phyloP scores from a whole-genome alignment of 768 basidiomycete species.

The button mushroom (Agaricus bisporus) region DNA sequence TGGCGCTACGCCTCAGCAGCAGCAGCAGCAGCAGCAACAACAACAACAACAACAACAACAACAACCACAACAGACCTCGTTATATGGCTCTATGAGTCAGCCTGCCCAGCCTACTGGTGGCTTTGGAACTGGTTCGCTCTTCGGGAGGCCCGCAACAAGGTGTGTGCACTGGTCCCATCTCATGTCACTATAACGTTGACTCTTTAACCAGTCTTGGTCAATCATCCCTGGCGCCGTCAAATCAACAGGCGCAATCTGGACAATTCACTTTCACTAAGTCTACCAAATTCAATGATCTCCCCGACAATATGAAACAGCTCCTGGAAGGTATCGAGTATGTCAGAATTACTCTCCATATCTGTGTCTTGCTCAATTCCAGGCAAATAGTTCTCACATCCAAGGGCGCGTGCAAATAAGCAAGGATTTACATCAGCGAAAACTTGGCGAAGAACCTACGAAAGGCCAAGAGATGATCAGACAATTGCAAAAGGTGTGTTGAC shows the following conservation, averaged over 20 bases:
- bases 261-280: slow-evolving; percentile 37
- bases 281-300: slow-evolving; percentile 81
- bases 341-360: background rate
- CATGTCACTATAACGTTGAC: background rate
- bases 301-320: slow-evolving; percentile 57
- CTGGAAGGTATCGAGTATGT: slow-evolving; percentile 71
- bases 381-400: slow-evolving; percentile 58
- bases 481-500: slow-evolving; percentile 52
- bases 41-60: slow-evolving; percentile 19
- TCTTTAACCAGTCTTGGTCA: background rate
- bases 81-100: slow-evolving; percentile 24
- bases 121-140: slow-evolving; percentile 12
- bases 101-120: slow-evolving; percentile 9
- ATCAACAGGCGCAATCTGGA: slow-evolving; percentile 20
- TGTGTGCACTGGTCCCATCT: background rate
- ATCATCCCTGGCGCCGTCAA: background rate
- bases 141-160: slow-evolving; percentile 12
- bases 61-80: slow-evolving; percentile 20
- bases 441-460: slow-evolving; percentile 69
- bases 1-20: slow-evolving; percentile 8
- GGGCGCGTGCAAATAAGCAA: slow-evolving; percentile 77
- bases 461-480: slow-evolving; percentile 63
- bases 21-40: slow-evolving; percentile 21
- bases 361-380: slow-evolving; percentile 7
- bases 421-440: slow-evolving; percentile 68